Evolutionary conservation across 352 stramenopile species (phyloP), one percentile per base, ranked within the genome.

Genomic region (Phytopythium aichiense): DNA sequence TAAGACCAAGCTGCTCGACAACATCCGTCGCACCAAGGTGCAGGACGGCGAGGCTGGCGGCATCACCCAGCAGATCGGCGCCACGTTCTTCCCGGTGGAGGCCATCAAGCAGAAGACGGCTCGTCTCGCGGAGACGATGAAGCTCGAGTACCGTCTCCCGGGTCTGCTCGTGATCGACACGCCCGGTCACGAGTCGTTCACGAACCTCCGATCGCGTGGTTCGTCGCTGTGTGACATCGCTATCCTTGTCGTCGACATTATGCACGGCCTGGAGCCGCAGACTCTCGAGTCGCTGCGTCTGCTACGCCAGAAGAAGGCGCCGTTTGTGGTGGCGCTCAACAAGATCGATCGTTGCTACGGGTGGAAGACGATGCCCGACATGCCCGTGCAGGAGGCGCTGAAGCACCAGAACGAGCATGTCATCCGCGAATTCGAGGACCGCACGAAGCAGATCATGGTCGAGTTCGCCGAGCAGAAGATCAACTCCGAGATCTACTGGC

Each of bases 1-100:
- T 67, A 99, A 99, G 79, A 99, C 98, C 40, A 99, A 99, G 76
- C 72, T 99, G 58, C 76, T 99, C n/a, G 98, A 99, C 77, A 99
- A 99, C 72, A 99, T 99, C 64, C 89, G 98, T 38, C 92, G 94
- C 68, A 99, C 97, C 25, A 99, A 99, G 76, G 98, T 99, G 28
- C 97, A 99, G 81, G 87, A 94, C 63, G 86, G 60, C 23, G 87
- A 95, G 69, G 86, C 86, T 13, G 86, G 98, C 66, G 98, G 98
- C 74, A 99, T 99, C 74, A 99, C 98, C 23, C 98, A 99, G 82
- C 94, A 98, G 74, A 98, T 98, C 69, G 95, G 95, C 58, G 94
- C 95, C 11, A 98, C 95, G 20, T 98, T 97, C 73, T 98, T 98
- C 74, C 85, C 94, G 11, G 88, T 97, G 30, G 90, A 98, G 30